Conservation (phyloP, 495 filamentous ascomycete species). For the Chaetomium fimeti region DNA sequence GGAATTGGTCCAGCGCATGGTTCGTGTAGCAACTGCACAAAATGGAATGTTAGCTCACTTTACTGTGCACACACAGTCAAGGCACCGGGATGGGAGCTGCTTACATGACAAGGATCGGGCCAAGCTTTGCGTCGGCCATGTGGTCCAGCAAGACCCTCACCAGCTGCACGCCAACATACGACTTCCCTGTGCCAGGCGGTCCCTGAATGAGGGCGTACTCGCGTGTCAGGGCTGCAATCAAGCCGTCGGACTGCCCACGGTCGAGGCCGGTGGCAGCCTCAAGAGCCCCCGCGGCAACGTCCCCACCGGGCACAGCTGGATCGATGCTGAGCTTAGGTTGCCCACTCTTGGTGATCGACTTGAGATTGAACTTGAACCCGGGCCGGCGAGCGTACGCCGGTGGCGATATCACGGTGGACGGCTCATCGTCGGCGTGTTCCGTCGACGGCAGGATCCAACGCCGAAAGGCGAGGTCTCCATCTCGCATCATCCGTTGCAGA, state of each 20-base stretch:
- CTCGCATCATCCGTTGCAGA: conserved; percentile 33
- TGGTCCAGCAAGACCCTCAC: conserved; percentile 64
- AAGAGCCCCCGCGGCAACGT: not conserved
- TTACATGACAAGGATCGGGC: conserved; percentile 59
- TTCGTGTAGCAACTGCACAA: conserved; percentile 61
- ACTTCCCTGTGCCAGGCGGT: conserved; percentile 80
- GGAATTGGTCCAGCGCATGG: conserved; percentile 69
- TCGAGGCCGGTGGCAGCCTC: conserved; percentile 20
- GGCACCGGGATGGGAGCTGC: not conserved
- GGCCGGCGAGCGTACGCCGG: conserved; percentile 53
- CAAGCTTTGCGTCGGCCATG: conserved; percentile 47
- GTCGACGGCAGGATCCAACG: conserved; percentile 48
- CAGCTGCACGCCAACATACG: conserved; percentile 55
- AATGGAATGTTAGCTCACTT: not conserved
- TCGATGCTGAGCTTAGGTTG: not conserved
- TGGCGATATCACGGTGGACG: conserved; percentile 31
- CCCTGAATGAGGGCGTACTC: conserved; percentile 70
- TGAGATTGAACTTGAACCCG: conserved; percentile 56
- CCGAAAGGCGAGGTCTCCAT: conserved; percentile 24
- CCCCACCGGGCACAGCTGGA: not conserved
- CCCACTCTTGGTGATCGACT: conserved; percentile 39
- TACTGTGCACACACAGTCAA: too few species aligned
- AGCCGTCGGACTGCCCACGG: conserved; percentile 51
- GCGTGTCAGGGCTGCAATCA: conserved; percentile 56
- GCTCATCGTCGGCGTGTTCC: not conserved